phyloP scores from a whole-genome alignment of 2,329 filamentous ascomycete genomes.

The Aspergillus brunneoviolaceus region DNA sequence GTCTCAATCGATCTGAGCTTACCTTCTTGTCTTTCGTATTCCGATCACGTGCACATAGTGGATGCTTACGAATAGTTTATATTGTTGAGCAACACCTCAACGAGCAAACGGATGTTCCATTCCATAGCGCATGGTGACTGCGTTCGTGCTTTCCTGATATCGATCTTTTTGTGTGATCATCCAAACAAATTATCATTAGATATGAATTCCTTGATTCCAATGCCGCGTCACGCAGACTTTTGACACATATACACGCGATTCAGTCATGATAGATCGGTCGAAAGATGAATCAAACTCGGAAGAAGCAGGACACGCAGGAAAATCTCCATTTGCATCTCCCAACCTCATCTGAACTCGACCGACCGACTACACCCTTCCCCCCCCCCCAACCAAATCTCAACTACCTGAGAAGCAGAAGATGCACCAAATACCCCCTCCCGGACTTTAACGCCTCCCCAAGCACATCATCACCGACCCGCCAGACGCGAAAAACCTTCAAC shows the following conservation, averaged over 20 bases:
- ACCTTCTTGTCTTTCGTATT: conserved; percentile 11
- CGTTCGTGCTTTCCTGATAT: no score
- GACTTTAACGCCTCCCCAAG: conserved; percentile 60
- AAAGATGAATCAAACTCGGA: no score
- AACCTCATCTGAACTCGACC: no score
- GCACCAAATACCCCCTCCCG: conserved; percentile 75
- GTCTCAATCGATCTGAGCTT: conserved; percentile 9
- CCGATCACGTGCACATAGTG: not conserved
- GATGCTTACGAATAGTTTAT: not conserved
- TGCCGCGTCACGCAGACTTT: no score
- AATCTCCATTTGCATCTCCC: no score
- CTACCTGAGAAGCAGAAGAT: conserved; percentile 65
- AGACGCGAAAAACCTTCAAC: conserved; percentile 65
- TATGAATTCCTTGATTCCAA: no score
- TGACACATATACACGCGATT: no score
- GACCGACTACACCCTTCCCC: not conserved
- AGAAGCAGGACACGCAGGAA: no score
- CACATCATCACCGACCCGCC: conserved; percentile 68
- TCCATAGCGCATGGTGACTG: not conserved
- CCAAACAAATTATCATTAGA: no score
- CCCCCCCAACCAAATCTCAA: not conserved
- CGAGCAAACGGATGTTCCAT: not conserved
- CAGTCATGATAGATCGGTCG: no score
- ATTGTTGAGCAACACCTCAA: not conserved
- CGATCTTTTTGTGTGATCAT: no score